Evolutionary conservation across 2,329 filamentous ascomycete genomes (phyloP).

Genomic region (Phoma herbarum): DNA sequence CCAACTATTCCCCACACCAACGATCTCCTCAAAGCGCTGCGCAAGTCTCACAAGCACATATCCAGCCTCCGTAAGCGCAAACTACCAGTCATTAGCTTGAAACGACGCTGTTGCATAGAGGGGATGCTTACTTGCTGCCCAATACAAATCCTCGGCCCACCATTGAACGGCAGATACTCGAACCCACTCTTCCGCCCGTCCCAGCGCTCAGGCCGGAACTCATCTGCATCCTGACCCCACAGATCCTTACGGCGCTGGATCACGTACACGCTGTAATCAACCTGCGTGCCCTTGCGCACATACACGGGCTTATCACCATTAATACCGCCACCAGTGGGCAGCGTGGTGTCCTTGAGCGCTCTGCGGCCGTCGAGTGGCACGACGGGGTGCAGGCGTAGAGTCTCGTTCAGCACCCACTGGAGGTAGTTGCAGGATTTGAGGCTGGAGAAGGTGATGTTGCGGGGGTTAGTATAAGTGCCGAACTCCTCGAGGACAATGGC

Average conservation of each 20-base stretch:
- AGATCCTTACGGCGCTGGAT: constrained; percentile 50
- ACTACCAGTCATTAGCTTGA: constrained; percentile 18
- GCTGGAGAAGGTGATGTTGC: constrained; percentile 53
- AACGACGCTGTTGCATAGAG: too few relatives aligned
- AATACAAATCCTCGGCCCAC: constrained; percentile 45
- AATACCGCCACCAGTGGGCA: constrained; percentile 49
- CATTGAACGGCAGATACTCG: constrained; percentile 49
- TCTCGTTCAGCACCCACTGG: constrained; percentile 47
- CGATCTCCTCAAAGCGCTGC: constrained; percentile 42
- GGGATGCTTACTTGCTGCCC: constrained; percentile 31
- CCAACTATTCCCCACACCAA: constrained; percentile 40
- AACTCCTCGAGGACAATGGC: constrained; percentile 50
- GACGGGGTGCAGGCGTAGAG: constrained; percentile 46
- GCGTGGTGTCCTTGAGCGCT: constrained; percentile 43
- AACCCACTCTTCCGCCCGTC: constrained; percentile 44
- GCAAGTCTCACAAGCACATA: constrained; percentile 40
- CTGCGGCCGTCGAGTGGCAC: constrained; percentile 45
- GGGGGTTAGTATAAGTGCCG: constrained; percentile 51
- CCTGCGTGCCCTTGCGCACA: constrained; percentile 40
- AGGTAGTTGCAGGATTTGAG: constrained; percentile 47
- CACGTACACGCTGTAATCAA: constrained; percentile 42
- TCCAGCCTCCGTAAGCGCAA: constrained; percentile 43
- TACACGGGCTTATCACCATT: constrained; percentile 47
- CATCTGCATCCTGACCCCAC: constrained; percentile 49
- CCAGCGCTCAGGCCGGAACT: constrained; percentile 49